These are phyloP conservation scores for Colletotrichum aenigma DNA, from an alignment of 2,329 filamentous ascomycete species.

Conservation along the genomic window DNA sequence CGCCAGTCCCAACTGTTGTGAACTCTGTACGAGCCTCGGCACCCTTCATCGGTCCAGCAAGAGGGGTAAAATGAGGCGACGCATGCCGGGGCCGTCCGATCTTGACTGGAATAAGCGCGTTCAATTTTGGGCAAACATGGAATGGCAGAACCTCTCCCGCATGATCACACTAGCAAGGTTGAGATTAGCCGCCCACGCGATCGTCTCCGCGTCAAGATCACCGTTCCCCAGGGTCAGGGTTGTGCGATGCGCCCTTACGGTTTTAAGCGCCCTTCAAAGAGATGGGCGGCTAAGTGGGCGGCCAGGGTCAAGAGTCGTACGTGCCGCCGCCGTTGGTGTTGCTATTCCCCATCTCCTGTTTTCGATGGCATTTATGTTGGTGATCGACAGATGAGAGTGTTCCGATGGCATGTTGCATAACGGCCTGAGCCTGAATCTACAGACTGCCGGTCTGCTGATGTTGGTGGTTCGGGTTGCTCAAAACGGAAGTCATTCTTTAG, in stretches of 20 bases:
- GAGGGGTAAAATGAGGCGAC: not conserved
- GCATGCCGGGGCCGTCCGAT: not conserved
- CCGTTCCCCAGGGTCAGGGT: not conserved
- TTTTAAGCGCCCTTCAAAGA: not conserved
- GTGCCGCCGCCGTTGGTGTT: not conserved
- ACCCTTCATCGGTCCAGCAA: not conserved
- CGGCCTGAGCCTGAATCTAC: not conserved
- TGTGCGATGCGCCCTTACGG: not conserved
- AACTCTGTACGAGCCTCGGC: constrained; percentile 1
- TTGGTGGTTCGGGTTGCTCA: not conserved
- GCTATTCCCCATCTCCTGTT: not conserved
- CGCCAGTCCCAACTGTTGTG: constrained; percentile 1
- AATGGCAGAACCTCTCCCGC: not conserved
- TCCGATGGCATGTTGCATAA: not conserved
- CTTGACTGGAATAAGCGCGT: not conserved
- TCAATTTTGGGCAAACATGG: not conserved
- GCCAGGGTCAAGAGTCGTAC: not conserved
- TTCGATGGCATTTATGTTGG: not conserved
- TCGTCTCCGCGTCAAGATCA: not conserved
- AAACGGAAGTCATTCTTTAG: not conserved
- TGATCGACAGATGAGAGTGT: not conserved
- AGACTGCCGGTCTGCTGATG: not conserved
- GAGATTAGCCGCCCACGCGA: not conserved
- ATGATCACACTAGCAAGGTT: not conserved
- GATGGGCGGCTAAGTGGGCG: not conserved